A percentile compares a stretch with the other conserved stretches of the same genome.
These are phyloP conservation scores for Sugiyamaella qingdaonensis DNA, from an alignment of 805 yeast species.

Conservation along the genomic window DNA sequence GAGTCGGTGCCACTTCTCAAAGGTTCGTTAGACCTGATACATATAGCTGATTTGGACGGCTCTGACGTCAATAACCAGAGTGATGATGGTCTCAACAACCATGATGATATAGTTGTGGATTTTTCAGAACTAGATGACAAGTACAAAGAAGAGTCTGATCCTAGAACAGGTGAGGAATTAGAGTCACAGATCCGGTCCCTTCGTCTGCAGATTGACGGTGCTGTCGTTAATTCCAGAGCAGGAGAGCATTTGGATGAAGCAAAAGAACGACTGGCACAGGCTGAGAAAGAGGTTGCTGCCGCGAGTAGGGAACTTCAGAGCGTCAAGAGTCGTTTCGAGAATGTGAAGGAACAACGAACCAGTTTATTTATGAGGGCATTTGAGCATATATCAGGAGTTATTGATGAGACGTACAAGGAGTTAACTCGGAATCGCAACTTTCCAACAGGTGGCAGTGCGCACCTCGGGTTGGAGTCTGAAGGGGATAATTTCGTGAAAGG, in stretches of 20 bases:
- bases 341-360: conserved; percentile 55
- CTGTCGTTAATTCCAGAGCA: conserved; percentile 83
- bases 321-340: conserved; percentile 52
- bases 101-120: conserved; percentile 18
- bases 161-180: conserved; percentile 24
- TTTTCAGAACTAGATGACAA: conserved; percentile 35
- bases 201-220: conserved; percentile 30
- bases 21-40: conserved; percentile 58
- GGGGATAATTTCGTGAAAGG: conserved; percentile 87
- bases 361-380: conserved; percentile 67
- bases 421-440: conserved; percentile 67
- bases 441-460: conserved; percentile 91
- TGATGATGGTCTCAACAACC: background rate
- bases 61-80: conserved; percentile 27
- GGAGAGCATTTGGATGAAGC: conserved; percentile 69
- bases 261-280: conserved; percentile 51
- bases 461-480: conserved; percentile 77
- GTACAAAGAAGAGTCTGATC: conserved; percentile 28
- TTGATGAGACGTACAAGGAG: conserved; percentile 80
- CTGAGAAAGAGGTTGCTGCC: conserved; percentile 59
- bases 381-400: conserved; percentile 64
- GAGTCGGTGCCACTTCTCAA: conserved; percentile 57
- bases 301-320: conserved; percentile 57
- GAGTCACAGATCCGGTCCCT: conserved; percentile 26
- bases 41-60: conserved; percentile 34